phyloP scores from a whole-genome alignment of 1,284 basidiomycete genomes.

The Sanguinoderma infundibulare region DNA sequence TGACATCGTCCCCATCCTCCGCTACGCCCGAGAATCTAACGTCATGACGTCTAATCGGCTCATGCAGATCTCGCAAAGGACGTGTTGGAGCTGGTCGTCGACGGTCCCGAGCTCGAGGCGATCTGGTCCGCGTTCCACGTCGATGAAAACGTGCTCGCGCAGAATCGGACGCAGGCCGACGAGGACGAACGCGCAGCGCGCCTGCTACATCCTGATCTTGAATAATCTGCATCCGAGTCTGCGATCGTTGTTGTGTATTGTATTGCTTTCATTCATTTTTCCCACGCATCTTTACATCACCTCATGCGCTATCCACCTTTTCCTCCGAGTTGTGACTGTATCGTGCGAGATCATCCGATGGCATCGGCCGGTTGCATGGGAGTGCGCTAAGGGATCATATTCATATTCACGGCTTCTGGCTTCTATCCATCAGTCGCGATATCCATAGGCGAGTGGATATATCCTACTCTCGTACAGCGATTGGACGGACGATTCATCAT shows the following conservation, averaged over 20 bases:
- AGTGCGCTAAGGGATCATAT: too few species aligned
- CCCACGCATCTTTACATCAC: neutral
- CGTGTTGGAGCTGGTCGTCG: conserved; percentile 32
- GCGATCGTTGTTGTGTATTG: neutral
- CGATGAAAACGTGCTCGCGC: neutral
- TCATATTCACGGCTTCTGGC: neutral
- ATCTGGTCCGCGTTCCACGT: conserved; percentile 29
- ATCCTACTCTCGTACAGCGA: too few species aligned
- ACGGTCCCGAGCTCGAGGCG: conserved; percentile 33
- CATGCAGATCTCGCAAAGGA: conserved; percentile 29
- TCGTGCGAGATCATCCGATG: too few species aligned
- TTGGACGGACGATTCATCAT: too few species aligned
- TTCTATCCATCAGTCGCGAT: neutral
- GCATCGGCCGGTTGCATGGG: too few species aligned
- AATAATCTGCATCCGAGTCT: neutral
- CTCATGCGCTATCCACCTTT: too few species aligned
- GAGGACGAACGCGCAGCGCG: neutral
- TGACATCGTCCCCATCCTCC: neutral
- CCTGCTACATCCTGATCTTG: too few species aligned
- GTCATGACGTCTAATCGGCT: neutral
- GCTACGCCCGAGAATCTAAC: neutral
- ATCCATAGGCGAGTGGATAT: too few species aligned
- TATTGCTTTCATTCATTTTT: neutral
- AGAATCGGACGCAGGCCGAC: neutral
- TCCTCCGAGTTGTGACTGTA: too few species aligned